Percentiles rank a stretch among this genome's conserved stretches.
phyloP scores from a whole-genome alignment of 139 green algal genomes.

The Cymbomonas tetramitiformis region DNA sequence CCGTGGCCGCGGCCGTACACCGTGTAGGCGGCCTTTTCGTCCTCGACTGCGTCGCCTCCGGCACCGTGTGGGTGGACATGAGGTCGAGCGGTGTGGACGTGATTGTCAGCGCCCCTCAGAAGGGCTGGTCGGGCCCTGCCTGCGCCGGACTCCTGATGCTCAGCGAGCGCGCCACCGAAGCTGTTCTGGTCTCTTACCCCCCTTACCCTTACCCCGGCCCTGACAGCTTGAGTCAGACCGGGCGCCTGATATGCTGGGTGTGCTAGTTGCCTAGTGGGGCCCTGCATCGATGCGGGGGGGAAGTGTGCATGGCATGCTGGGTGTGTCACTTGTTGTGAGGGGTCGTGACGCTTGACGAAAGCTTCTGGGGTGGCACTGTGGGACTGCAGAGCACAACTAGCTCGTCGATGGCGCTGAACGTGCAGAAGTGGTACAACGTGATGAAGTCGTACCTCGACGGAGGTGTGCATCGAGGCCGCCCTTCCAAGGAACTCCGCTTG shows the following conservation, averaged over 20 bases:
- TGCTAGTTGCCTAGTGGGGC: too few species aligned
- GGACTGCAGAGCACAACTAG: slow-evolving; percentile 13
- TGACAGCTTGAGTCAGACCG: too few species aligned
- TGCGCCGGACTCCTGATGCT: slow-evolving; percentile 22
- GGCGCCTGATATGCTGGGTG: too few species aligned
- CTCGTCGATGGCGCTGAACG: slow-evolving; percentile 22
- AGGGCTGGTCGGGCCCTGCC: slow-evolving; percentile 19
- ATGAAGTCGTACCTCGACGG: slow-evolving; percentile 23
- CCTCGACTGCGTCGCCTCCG: slow-evolving; percentile 19
- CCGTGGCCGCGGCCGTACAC: slow-evolving; percentile 11
- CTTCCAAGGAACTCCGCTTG: background rate
- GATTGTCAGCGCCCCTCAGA: slow-evolving; percentile 21
- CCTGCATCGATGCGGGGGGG: too few species aligned
- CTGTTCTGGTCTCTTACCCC: too few species aligned
- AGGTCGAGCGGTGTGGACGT: slow-evolving; percentile 16
- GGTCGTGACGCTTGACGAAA: background rate
- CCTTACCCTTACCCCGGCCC: too few species aligned
- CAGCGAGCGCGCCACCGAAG: slow-evolving; percentile 4
- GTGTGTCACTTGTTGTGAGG: too few species aligned
- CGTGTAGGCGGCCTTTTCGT: slow-evolving; percentile 15
- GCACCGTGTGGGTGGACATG: slow-evolving; percentile 24
- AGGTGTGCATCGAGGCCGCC: too few species aligned
- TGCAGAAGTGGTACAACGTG: slow-evolving; percentile 20
- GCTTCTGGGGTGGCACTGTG: background rate
- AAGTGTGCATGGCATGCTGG: too few species aligned